Base-by-base conservation (phyloP, 75 land plant species). In the Azolla pinnata region DNA sequence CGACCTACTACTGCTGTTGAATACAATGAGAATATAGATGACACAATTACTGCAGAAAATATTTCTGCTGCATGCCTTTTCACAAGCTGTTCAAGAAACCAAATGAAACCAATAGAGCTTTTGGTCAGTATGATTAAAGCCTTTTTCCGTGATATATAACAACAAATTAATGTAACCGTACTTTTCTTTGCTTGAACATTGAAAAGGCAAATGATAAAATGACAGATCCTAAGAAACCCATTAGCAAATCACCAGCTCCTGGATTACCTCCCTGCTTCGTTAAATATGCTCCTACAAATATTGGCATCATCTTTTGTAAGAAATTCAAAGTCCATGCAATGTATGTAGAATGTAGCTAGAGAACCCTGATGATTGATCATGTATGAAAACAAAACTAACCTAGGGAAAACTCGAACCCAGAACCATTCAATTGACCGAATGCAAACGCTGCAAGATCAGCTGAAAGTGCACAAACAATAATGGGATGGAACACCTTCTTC, bases 191-290 rank as follows among this genome's bases (percentile, higher is more conserved):
- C 38, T 82, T 79, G 63, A 83, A 93, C 90, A 93, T 89, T 50
- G 98, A 93, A 63, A 93, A 93, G 30, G 98, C 89, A 77, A 93
- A 93, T 14, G 98, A 93, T 30, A 93, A 81, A 54, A 93, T 93
- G 32, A 93, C 98, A 52, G 98, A 89, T 61, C 90, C 96, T 23
- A 93, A 73, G 73, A 93, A 89, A 56, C 90, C 98, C 90, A 89
- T 89, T 23, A 88, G 68, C n/a, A 93, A 54, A 69, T 93, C 98
- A 63, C 98, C 98, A 66, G 98, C 96, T 59, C 98, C 98, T 71
- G 96, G 98, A 73, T 79, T 81, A 54, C 76, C 74, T 35, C 87
- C 53, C 5, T 48, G 77, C 66, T 93, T 85, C 24, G 98, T 93
- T 44, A 89, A 69, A 57, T 89, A 89, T 20, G 73, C 64, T 61